Percentiles rank a stretch among this genome's conserved stretches.
These are phyloP conservation scores for Nematodospora valgi DNA, from an alignment of 805 yeast genomes.

Conservation along the genomic window DNA sequence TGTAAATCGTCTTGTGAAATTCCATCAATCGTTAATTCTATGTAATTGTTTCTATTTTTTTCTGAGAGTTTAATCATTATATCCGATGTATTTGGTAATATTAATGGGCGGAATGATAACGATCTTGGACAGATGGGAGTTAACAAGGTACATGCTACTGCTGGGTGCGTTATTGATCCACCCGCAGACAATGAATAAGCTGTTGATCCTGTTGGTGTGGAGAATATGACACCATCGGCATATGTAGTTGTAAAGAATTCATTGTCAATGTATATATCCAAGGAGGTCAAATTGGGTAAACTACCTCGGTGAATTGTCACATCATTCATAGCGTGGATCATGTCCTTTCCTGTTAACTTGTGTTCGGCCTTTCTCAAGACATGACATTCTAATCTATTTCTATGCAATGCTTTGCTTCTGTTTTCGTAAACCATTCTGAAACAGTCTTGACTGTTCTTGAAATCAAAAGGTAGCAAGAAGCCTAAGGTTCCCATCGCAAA, in stretches of 20 bases:
- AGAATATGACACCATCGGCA: conserved; percentile 89
- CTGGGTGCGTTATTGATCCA: conserved; percentile 89
- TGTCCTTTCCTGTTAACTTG: conserved; percentile 7
- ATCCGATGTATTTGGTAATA: conserved; percentile 76
- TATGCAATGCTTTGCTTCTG: conserved; percentile 66
- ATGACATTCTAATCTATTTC: conserved; percentile 79
- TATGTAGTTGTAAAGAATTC: conserved; percentile 83
- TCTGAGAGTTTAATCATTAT: conserved; percentile 59
- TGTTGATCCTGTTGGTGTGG: conserved; percentile 95
- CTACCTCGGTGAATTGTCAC: conserved; percentile 92
- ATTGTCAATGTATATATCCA: conserved; percentile 87
- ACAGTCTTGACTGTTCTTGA: conserved; percentile 54
- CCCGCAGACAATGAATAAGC: conserved; percentile 92
- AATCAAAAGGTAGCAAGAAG: conserved; percentile 83
- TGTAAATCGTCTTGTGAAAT: conserved; percentile 64
- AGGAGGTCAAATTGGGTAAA: conserved; percentile 83
- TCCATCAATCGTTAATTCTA: conserved; percentile 79
- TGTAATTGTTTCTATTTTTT: conserved; percentile 37
- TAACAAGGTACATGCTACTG: conserved; percentile 74
- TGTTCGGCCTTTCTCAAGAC: conserved; percentile 29
- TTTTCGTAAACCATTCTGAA: conserved; percentile 66
- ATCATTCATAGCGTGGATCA: conserved; percentile 54
- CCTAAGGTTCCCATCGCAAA: conserved; percentile 92
- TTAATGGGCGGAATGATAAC: conserved; percentile 82
- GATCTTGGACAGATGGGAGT: conserved; percentile 94